Evolutionary conservation across 2,329 filamentous ascomycete genomes (phyloP).

Genomic region (Hypoxylon sp.): DNA sequence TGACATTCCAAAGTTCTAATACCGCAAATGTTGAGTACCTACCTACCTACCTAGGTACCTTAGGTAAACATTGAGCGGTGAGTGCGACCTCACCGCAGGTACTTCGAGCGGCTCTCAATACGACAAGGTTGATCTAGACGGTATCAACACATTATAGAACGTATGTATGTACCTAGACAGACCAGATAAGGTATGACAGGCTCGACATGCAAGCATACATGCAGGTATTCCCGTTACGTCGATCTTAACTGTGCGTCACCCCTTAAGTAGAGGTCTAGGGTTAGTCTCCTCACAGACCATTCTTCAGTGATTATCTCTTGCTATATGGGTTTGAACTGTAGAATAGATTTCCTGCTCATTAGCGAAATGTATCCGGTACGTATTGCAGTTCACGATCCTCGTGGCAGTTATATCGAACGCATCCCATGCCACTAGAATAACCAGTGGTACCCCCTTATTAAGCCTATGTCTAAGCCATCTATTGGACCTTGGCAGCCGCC

Average conservation of each 20-base stretch:
- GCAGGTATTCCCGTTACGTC: slow-evolving; percentile 16
- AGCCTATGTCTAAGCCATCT: not conserved
- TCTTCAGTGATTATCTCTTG: not conserved
- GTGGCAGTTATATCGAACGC: slow-evolving; percentile 9
- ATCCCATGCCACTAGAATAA: slow-evolving; percentile 21
- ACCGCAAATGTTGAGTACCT: slow-evolving; percentile 5
- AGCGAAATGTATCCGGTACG: not conserved
- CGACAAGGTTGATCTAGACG: slow-evolving; percentile 11
- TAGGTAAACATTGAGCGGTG: slow-evolving; percentile 19
- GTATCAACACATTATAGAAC: slow-evolving; percentile 15
- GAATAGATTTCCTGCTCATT: not conserved
- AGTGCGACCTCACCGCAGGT: slow-evolving; percentile 7
- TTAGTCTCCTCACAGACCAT: slow-evolving; percentile 2
- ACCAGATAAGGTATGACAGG: slow-evolving; percentile 10
- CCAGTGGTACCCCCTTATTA: slow-evolving; percentile 2
- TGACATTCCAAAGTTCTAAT: slow-evolving; percentile 1
- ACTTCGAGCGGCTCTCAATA: slow-evolving; percentile 4
- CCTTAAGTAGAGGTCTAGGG: slow-evolving; percentile 7
- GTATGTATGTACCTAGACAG: too few species aligned
- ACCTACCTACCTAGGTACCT: too few species aligned
- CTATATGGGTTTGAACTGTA: not conserved
- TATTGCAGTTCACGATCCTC: slow-evolving; percentile 8
- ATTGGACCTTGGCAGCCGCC: not conserved
- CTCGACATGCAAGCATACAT: slow-evolving; percentile 16
- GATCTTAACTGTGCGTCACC: slow-evolving; percentile 34